A percentile compares a stretch with the other conserved stretches of the same genome.
These are phyloP conservation scores for Berberis thunbergii DNA, from an alignment of 164 flowering plant genomes.

Conservation along the genomic window DNA sequence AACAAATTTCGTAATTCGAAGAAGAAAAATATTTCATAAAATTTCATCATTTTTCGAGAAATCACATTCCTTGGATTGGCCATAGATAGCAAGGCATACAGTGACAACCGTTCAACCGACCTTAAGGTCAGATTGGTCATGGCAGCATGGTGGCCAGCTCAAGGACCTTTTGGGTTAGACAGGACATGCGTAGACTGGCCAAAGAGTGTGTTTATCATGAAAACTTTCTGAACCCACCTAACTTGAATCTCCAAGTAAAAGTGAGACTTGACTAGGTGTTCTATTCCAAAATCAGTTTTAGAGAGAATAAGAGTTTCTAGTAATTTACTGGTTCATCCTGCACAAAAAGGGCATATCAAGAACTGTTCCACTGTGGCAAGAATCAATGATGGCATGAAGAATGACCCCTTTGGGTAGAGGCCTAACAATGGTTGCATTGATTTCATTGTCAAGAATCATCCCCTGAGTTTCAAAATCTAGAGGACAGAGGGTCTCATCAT, in stretches of 20 bases:
- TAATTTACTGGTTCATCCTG: conserved; percentile 20
- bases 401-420: conserved; percentile 27
- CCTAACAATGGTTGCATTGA: too few relatives aligned
- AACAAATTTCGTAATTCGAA: too few relatives aligned
- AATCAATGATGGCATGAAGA: conserved; percentile 72
- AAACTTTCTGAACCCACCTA: too few relatives aligned
- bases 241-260: not conserved
- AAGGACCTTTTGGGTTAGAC: too few relatives aligned
- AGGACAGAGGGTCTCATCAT: conserved; percentile 69
- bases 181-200: too few relatives aligned
- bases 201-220: too few relatives aligned
- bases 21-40: too few relatives aligned
- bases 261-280: not conserved
- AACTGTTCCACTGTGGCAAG: conserved; percentile 70
- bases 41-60: too few relatives aligned
- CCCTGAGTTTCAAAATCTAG: conserved; percentile 23
- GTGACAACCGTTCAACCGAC: conserved; percentile 16
- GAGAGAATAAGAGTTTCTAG: conserved; percentile 23
- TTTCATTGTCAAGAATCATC: too few relatives aligned
- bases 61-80: too few relatives aligned
- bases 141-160: conserved; percentile 21
- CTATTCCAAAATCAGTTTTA: not conserved
- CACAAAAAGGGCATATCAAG: conserved; percentile 56
- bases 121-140: conserved; percentile 14
- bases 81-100: too few relatives aligned